Percentiles rank a stretch among this genome's conserved stretches.
Evolutionary conservation across 2,329 filamentous ascomycete genomes (phyloP).

Genomic region (Aspergillus brasiliensis): DNA sequence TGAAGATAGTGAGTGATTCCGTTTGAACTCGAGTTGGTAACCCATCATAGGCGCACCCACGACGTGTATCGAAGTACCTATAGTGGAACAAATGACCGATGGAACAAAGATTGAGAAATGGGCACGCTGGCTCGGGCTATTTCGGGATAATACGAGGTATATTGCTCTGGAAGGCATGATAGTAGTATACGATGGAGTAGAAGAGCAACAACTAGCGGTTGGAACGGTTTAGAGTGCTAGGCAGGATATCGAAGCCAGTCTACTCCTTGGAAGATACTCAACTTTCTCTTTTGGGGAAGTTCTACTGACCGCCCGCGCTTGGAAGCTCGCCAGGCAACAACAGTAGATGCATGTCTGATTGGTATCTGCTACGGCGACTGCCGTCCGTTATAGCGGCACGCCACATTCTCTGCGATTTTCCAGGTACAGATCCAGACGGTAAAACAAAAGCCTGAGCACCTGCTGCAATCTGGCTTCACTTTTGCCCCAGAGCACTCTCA

Average conservation of each 20-base stretch:
- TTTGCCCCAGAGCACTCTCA: no score
- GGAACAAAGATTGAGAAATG: slow-evolving; percentile 37
- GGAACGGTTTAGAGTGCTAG: no score
- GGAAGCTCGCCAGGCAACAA: not conserved
- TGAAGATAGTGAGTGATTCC: slow-evolving; percentile 24
- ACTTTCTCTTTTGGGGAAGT: not conserved
- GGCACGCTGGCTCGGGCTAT: slow-evolving; percentile 25
- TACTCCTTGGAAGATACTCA: not conserved
- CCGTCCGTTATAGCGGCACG: not conserved
- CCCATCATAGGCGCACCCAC: slow-evolving; percentile 36
- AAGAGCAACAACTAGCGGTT: not conserved
- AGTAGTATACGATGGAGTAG: not conserved
- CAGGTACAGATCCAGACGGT: no score
- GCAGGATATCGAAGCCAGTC: not conserved
- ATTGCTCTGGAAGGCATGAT: slow-evolving; percentile 26
- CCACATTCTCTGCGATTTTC: no score
- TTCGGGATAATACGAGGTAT: slow-evolving; percentile 28
- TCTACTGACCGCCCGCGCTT: not conserved
- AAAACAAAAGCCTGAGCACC: no score
- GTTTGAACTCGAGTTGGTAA: slow-evolving; percentile 34
- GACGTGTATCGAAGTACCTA: slow-evolving; percentile 35
- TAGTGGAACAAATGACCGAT: slow-evolving; percentile 13
- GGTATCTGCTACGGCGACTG: not conserved
- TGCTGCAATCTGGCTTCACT: no score
- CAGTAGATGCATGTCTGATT: not conserved